These are phyloP conservation scores for Apostasia shenzhenica DNA, from an alignment of 106 monocot genomes.

Conservation along the genomic window DNA sequence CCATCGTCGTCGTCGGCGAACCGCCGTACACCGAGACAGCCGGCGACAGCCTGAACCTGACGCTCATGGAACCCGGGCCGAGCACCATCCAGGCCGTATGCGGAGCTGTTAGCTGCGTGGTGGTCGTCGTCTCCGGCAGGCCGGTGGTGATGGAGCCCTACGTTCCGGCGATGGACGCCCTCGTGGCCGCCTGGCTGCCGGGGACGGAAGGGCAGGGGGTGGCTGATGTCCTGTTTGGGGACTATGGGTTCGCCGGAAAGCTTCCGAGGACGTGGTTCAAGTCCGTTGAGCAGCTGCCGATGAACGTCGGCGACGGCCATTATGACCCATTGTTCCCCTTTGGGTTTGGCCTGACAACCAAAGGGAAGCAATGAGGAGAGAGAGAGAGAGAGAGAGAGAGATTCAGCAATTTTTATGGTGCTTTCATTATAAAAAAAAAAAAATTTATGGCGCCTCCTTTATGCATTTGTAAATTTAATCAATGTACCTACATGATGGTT, in stretches of 20 bases:
- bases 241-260: slow-evolving; percentile 70
- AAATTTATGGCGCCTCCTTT: too few species aligned
- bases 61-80: slow-evolving; percentile 46
- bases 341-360: slow-evolving; percentile 57
- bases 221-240: slow-evolving; percentile 68
- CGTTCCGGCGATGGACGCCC: slow-evolving; percentile 34
- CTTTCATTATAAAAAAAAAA: too few species aligned
- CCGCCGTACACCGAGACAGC: slow-evolving; percentile 48
- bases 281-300: slow-evolving; percentile 66
- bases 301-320: slow-evolving; percentile 62
- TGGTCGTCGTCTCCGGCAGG: slow-evolving; percentile 48
- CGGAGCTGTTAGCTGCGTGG: slow-evolving; percentile 40
- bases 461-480: too few species aligned
- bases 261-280: slow-evolving; percentile 71
- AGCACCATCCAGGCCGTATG: slow-evolving; percentile 50
- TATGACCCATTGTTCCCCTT: slow-evolving; percentile 80
- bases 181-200: slow-evolving; percentile 80
- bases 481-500: too few species aligned
- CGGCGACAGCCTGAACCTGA: slow-evolving; percentile 55
- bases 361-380: not conserved
- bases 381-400: too few species aligned
- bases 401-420: too few species aligned
- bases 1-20: slow-evolving; percentile 73
- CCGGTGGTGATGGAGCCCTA: slow-evolving; percentile 59
- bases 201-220: slow-evolving; percentile 67